Evolutionary conservation across 208 protist genomes (phyloP).

Genomic region (Endotrypanum monterogeii): DNA sequence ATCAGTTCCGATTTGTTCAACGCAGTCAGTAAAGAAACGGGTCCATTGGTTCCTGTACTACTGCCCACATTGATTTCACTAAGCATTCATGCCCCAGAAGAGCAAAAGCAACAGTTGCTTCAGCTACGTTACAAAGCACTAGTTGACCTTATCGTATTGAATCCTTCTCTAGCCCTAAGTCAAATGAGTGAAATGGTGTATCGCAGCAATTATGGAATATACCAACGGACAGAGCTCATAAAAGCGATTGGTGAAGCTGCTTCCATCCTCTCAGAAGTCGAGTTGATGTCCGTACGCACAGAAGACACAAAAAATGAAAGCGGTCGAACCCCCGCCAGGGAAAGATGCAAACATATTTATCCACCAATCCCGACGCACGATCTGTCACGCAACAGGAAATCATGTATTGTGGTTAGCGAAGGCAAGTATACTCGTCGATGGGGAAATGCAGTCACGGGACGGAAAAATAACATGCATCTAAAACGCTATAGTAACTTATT

Average conservation of each 20-base stretch:
- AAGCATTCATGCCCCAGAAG: conserved; percentile 64
- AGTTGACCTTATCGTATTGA: conserved; percentile 56
- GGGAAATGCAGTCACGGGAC: conserved; percentile 49
- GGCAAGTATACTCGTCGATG: conserved; percentile 67
- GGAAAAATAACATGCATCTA: conserved; percentile 11
- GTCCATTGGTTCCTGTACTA: conserved; percentile 51
- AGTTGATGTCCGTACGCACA: neutral
- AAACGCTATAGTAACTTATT: conserved; percentile 47
- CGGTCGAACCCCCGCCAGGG: neutral
- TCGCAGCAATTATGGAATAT: conserved; percentile 61
- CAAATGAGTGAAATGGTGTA: conserved; percentile 63
- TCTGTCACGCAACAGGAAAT: conserved; percentile 4
- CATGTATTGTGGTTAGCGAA: conserved; percentile 47
- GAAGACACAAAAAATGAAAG: neutral
- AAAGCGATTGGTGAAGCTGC: conserved; percentile 70
- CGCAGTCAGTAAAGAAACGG: conserved; percentile 32
- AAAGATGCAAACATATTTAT: conserved; percentile 52
- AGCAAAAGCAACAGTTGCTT: conserved; percentile 40
- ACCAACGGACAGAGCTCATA: conserved; percentile 63
- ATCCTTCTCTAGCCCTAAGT: conserved; percentile 44
- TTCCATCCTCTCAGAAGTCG: conserved; percentile 41
- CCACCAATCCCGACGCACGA: conserved; percentile 55
- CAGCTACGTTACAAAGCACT: conserved; percentile 44
- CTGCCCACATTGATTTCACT: conserved; percentile 55
- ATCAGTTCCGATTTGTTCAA: conserved; percentile 28